Conservation (phyloP, 805 yeast species). For the Cyberlindnera mycetangii region DNA sequence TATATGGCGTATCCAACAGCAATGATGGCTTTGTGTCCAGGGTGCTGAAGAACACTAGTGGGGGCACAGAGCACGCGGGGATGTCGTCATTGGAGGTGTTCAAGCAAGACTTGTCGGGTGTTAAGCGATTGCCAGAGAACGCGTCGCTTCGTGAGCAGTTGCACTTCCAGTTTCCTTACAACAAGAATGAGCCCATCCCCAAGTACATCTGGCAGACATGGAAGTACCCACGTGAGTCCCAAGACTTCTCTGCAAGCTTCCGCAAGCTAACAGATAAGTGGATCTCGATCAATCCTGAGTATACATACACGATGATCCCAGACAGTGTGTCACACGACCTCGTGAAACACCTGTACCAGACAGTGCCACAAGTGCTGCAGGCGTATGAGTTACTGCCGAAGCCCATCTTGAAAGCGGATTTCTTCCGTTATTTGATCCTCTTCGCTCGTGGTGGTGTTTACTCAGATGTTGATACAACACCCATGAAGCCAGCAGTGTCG, state of each 20-base stretch:
- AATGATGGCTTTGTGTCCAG: background rate
- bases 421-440: conserved; percentile 82
- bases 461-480: conserved; percentile 83
- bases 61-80: background rate
- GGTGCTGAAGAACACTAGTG: conserved; percentile 1
- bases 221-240: conserved; percentile 65
- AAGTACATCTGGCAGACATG: conserved; percentile 92
- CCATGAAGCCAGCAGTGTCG: conserved; percentile 63
- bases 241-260: conserved; percentile 53
- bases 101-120: background rate
- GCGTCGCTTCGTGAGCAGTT: conserved; percentile 52
- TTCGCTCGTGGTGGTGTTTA: conserved; percentile 93
- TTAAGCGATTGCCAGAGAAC: conserved; percentile 10
- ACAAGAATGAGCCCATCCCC: conserved; percentile 60
- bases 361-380: conserved; percentile 71
- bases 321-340: conserved; percentile 64
- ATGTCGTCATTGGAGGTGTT: conserved; percentile 7
- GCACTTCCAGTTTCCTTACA: conserved; percentile 73
- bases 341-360: conserved; percentile 53
- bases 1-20: conserved; percentile 15
- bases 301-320: conserved; percentile 67
- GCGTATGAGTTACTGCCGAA: conserved; percentile 81
- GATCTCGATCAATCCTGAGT: conserved; percentile 59
- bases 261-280: conserved; percentile 55
- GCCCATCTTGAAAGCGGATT: conserved; percentile 85